phyloP scores from a whole-genome alignment of 306 rosid genomes.

The Cucurbita argyrosperma region DNA sequence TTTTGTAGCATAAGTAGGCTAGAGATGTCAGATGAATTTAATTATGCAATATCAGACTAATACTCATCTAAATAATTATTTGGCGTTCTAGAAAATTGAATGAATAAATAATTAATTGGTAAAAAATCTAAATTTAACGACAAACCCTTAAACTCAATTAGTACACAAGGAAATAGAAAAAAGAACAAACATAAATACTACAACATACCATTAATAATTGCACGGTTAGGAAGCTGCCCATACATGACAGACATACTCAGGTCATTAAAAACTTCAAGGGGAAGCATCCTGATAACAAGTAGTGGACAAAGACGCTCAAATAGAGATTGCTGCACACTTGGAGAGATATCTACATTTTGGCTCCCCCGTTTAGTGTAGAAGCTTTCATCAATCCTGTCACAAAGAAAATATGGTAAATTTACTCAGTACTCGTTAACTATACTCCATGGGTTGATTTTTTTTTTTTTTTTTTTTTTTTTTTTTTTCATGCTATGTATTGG shows the following conservation, averaged over 20 bases:
- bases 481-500: no score
- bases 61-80: neutral
- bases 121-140: neutral
- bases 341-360: constrained; percentile 37
- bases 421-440: neutral
- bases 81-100: neutral
- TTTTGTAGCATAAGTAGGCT: neutral
- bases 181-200: constrained; percentile 10
- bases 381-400: constrained; percentile 41
- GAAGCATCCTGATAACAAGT: constrained; percentile 81
- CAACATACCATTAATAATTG: constrained; percentile 26
- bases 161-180: neutral
- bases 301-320: constrained; percentile 85
- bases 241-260: constrained; percentile 49
- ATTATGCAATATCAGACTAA: neutral
- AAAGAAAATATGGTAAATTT: constrained; percentile 3
- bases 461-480: no score
- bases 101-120: neutral
- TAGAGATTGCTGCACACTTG: constrained; percentile 40
- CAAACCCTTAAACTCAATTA: neutral
- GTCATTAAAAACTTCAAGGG: constrained; percentile 59
- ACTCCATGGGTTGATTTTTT: neutral
- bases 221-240: constrained; percentile 34
- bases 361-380: constrained; percentile 34
- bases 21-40: neutral